Base-by-base conservation (phyloP, 2,329 filamentous ascomycete species). In the Purpureocillium lavendulum region DNA sequence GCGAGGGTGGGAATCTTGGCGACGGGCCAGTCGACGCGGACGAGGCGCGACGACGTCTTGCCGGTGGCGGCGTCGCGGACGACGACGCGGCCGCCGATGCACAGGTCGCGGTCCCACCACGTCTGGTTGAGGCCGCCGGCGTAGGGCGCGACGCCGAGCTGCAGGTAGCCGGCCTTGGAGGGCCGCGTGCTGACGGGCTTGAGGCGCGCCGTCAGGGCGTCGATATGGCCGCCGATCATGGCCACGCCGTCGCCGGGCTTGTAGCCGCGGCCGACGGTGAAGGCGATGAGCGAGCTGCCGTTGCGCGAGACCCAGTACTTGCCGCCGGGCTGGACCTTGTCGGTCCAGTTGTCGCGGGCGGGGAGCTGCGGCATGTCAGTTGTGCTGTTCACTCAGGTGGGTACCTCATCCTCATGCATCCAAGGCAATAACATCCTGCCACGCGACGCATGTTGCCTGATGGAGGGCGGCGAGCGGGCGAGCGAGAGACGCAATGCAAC, bases 61-160 rank as follows among this genome's bases (percentile, higher is more conserved):
- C 83, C 83, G 3, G 77, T 76, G 35, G 69, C 64, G 4, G 71
- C 58, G 50, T 95, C 82, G 47, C 81, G 84, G 34, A 97, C 81
- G 36, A 97, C 71, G 4, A 97, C 90, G 33, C 88, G 75, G 30
- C 92, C 92, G 47, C 88, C 92, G 51, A 97, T 84, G 48, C 85
- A 82, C 38, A 98, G 73, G 60, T 98, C 92, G 30, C 92, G 79
- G 61, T 97, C 92, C 90, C 89, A 97, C 92, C 92, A 97, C 1
- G 92, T 97, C 46, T 73, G 71, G 57, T 89, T 92, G 45, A 97
- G 66, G 2, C 71, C 88, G 37, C 92, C 90, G 9, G 88, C 90
- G 58, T 97, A 98, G 1, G 86, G 92, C 3, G 92, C 89, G 39
- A 97, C 87, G 17, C 87, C 90, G 7, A 97, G 75, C 66, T 97